Percentiles rank a stretch among this genome's conserved stretches.
phyloP scores from a whole-genome alignment of 1,139 yeast species.

The Yamadazyma trypodendri region DNA sequence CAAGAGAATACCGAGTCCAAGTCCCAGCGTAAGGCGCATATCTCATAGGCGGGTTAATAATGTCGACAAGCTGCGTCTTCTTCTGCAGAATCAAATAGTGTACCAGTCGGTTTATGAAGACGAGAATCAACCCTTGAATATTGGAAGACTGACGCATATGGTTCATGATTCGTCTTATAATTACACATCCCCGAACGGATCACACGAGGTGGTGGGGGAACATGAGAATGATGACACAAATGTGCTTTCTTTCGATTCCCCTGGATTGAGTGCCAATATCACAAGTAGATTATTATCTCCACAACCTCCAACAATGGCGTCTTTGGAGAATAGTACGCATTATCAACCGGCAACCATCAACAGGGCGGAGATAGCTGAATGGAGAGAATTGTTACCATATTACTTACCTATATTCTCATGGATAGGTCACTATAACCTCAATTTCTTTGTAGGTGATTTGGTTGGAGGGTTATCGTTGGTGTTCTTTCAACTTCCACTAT shows the following conservation, averaged over 20 bases:
- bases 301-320: background rate
- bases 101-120: constrained; percentile 17
- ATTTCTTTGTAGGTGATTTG: constrained; percentile 67
- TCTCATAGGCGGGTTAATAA: constrained; percentile 31
- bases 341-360: constrained; percentile 25
- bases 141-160: constrained; percentile 7
- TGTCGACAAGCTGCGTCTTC: constrained; percentile 10
- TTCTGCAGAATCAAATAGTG: constrained; percentile 10
- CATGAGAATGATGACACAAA: background rate
- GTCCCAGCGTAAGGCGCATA: constrained; percentile 34
- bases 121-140: constrained; percentile 14
- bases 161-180: background rate
- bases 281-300: background rate
- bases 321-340: constrained; percentile 10
- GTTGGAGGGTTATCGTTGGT: constrained; percentile 87
- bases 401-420: constrained; percentile 82
- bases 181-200: background rate
- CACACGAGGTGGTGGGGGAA: background rate
- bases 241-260: background rate
- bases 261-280: background rate
- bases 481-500: constrained; percentile 87
- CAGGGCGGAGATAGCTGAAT: constrained; percentile 22
- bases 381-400: constrained; percentile 50
- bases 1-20: constrained; percentile 25
- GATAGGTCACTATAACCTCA: constrained; percentile 60